phyloP scores from a whole-genome alignment of 208 protist genomes.

The Crithidia sp. region DNA sequence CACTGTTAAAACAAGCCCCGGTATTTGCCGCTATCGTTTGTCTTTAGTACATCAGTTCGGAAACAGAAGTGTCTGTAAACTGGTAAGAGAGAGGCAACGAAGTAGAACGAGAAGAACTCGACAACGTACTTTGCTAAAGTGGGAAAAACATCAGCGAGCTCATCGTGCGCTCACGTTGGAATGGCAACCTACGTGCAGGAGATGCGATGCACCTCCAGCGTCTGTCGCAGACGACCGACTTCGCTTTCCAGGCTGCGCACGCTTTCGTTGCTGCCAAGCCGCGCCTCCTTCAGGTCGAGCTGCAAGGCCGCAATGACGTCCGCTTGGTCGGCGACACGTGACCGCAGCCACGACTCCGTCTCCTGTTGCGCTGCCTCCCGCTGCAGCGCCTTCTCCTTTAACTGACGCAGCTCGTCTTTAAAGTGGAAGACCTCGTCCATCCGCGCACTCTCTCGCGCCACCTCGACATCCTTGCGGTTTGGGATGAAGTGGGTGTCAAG shows the following conservation, averaged over 20 bases:
- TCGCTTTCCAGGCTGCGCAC: constrained; percentile 55
- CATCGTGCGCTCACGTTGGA: no score
- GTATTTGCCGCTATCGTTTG: no score
- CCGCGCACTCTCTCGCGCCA: constrained; percentile 21
- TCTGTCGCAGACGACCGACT: constrained; percentile 65
- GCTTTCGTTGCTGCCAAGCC: constrained; percentile 49
- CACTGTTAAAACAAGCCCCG: no score
- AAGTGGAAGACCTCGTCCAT: constrained; percentile 46
- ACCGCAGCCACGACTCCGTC: constrained; percentile 67
- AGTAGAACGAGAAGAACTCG: no score
- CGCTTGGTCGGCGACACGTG: constrained; percentile 71
- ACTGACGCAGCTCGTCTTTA: constrained; percentile 42
- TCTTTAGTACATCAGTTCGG: no score
- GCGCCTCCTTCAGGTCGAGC: constrained; percentile 45
- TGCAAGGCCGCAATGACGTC: constrained; percentile 82
- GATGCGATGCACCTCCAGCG: constrained; percentile 79
- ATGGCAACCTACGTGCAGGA: constrained; percentile 7
- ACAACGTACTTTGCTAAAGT: no score
- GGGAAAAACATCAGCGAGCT: no score
- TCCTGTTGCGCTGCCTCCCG: constrained; percentile 58
- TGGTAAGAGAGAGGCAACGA: no score
- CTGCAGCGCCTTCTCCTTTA: constrained; percentile 54
- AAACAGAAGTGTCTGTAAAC: no score
- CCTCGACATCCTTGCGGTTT: constrained; percentile 63
- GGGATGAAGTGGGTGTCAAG: constrained; percentile 86